Conservation (phyloP, 768 basidiomycete species). For the Hortiboletus flavorubellus region DNA sequence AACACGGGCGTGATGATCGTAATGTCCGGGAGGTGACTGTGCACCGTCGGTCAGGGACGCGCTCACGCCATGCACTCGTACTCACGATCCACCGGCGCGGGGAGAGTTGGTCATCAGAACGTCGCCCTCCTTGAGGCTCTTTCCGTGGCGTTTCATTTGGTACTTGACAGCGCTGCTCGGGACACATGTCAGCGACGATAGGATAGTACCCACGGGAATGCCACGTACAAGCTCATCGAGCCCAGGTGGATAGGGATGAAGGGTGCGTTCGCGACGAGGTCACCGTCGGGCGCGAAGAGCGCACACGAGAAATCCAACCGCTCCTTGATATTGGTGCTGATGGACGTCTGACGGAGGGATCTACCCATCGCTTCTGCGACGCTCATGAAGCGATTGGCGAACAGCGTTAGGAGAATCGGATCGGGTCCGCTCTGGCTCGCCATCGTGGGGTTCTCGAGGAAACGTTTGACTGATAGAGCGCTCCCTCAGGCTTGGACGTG, state of each 20-base stretch:
- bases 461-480: too few relatives aligned
- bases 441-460: conserved; percentile 5
- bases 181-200: too few relatives aligned
- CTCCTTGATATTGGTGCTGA: conserved; percentile 94
- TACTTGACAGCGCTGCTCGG: conserved; percentile 73
- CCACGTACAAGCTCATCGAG: conserved; percentile 82
- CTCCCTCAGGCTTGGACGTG: too few relatives aligned
- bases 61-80: conserved; percentile 33
- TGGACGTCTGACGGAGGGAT: conserved; percentile 85
- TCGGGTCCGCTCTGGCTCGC: conserved; percentile 50
- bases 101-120: conserved; percentile 93
- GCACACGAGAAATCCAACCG: conserved; percentile 94
- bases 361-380: conserved; percentile 96
- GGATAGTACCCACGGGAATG: too few relatives aligned
- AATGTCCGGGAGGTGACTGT: conserved; percentile 79
- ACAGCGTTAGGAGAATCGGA: conserved; percentile 85
- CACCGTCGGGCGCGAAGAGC: conserved; percentile 91
- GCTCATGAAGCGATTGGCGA: conserved; percentile 96
- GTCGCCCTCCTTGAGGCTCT: conserved; percentile 80
- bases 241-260: conserved; percentile 87
- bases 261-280: conserved; percentile 91
- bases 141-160: conserved; percentile 76
- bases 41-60: not conserved
- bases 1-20: conserved; percentile 95
- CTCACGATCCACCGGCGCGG: conserved; percentile 83